phyloP scores from a whole-genome alignment of 2,329 filamentous ascomycete genomes.

The Cercospora sp. region DNA sequence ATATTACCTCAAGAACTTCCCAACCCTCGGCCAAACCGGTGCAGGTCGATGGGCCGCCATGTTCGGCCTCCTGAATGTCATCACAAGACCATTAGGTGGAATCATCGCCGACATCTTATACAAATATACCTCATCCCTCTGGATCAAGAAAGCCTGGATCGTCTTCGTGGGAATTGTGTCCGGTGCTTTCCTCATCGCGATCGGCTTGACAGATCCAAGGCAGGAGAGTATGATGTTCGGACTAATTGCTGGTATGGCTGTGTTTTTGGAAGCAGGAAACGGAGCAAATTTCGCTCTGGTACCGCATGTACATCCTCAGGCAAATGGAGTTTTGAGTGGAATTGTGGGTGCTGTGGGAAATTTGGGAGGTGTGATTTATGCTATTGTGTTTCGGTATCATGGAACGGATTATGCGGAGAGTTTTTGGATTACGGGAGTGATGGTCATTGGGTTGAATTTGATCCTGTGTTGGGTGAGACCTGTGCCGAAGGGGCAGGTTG shows the following conservation, averaged over 20 bases:
- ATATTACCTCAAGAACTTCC: conserved; percentile 61
- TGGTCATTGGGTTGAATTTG: conserved; percentile 70
- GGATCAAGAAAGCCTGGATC: conserved; percentile 65
- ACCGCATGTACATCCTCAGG: conserved; percentile 78
- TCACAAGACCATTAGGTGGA: conserved; percentile 67
- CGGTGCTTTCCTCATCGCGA: conserved; percentile 61
- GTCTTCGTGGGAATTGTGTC: conserved; percentile 57
- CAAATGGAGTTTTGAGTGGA: conserved; percentile 78
- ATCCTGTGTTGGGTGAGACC: conserved; percentile 64
- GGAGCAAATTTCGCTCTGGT: conserved; percentile 84
- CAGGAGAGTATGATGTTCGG: conserved; percentile 68
- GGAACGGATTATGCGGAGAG: conserved; percentile 67
- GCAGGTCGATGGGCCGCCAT: conserved; percentile 66
- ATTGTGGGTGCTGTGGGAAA: conserved; percentile 78
- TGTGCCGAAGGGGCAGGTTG: conserved; percentile 46
- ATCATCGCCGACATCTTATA: conserved; percentile 60
- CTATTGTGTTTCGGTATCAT: conserved; percentile 76
- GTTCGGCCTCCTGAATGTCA: conserved; percentile 72
- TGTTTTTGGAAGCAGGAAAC: conserved; percentile 83
- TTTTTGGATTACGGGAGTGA: conserved; percentile 79
- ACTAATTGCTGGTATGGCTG: conserved; percentile 71
- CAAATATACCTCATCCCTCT: conserved; percentile 53
- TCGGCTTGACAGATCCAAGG: conserved; percentile 63
- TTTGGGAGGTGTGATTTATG: conserved; percentile 79
- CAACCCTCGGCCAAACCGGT: conserved; percentile 33